These are phyloP conservation scores for Phellinidium pouzarii DNA, from an alignment of 1,284 basidiomycete genomes.

Conservation along the genomic window DNA sequence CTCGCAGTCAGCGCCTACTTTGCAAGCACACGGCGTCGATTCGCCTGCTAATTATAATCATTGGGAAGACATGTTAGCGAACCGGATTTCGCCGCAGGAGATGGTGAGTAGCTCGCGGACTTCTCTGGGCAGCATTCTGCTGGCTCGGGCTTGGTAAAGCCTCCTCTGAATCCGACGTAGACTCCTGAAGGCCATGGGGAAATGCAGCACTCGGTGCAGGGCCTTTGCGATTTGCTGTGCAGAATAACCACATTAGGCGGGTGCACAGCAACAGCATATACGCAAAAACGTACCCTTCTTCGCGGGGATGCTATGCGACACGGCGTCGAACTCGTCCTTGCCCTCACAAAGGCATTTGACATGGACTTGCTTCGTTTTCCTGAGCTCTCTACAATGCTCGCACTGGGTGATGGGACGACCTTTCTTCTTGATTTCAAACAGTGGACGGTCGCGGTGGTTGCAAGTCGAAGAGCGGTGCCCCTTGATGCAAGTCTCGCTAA, in stretches of 20 bases:
- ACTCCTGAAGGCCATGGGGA: conserved; percentile 65
- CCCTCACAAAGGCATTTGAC: conserved; percentile 57
- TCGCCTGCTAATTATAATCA: conserved; percentile 20
- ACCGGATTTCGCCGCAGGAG: conserved; percentile 2
- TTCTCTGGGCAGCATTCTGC: conserved; percentile 12
- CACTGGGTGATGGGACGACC: conserved; percentile 78
- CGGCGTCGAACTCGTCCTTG: conserved; percentile 30
- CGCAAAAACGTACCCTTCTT: conserved; percentile 51
- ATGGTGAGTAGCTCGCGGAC: conserved; percentile 7
- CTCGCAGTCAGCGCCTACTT: conserved; percentile 34
- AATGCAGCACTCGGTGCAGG: conserved; percentile 55
- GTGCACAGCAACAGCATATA: conserved; percentile 42
- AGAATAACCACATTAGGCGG: neutral
- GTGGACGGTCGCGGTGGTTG: conserved; percentile 67
- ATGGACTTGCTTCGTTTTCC: conserved; percentile 70
- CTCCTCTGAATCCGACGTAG: conserved; percentile 37
- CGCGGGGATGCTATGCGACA: conserved; percentile 28
- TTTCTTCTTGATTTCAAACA: conserved; percentile 80
- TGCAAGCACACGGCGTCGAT: conserved; percentile 36
- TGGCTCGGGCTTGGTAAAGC: conserved; percentile 30
- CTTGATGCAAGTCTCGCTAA: conserved; percentile 77
- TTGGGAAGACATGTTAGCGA: conserved; percentile 43
- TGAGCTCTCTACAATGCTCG: conserved; percentile 66
- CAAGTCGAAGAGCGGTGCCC: conserved; percentile 76
- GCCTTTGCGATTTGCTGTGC: conserved; percentile 13